Conservation (phyloP, 2,329 filamentous ascomycete genomes). For the Zasmidium cellare region DNA sequence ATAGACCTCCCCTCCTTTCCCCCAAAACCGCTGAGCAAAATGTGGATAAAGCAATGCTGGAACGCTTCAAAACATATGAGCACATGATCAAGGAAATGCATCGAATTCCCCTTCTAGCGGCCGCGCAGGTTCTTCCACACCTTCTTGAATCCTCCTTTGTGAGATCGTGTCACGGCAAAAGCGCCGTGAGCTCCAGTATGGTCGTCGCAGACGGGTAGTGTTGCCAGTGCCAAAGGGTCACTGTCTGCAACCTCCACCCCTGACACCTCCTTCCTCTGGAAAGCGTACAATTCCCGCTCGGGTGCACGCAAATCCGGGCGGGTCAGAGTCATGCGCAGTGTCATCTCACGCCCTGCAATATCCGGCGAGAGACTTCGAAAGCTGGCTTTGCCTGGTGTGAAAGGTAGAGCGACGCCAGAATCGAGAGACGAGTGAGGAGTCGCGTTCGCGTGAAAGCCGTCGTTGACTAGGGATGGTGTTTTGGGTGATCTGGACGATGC, state of each 20-base stretch:
- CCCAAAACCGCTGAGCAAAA: not conserved
- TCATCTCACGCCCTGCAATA: slow-evolving; percentile 72
- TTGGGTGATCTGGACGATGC: slow-evolving; percentile 4
- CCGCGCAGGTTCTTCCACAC: slow-evolving; percentile 27
- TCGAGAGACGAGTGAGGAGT: slow-evolving; percentile 37
- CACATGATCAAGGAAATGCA: not conserved
- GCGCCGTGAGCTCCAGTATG: slow-evolving; percentile 42
- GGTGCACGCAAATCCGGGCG: slow-evolving; percentile 78
- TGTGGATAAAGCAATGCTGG: slow-evolving; percentile 2
- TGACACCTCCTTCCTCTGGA: slow-evolving; percentile 25
- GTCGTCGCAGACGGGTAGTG: slow-evolving; percentile 45
- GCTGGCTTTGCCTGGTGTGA: slow-evolving; percentile 8
- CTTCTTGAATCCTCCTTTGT: slow-evolving; percentile 24
- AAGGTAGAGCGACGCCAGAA: slow-evolving; percentile 33
- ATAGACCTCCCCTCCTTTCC: not conserved
- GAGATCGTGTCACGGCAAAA: slow-evolving; percentile 38
- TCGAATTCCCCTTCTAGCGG: not conserved
- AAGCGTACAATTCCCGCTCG: slow-evolving; percentile 69
- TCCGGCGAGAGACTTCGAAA: slow-evolving; percentile 18
- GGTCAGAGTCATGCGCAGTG: slow-evolving; percentile 91
- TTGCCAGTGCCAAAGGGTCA: slow-evolving; percentile 57
- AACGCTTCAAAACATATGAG: slow-evolving; percentile 6
- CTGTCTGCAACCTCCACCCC: slow-evolving; percentile 29
- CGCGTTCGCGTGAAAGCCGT: not conserved
- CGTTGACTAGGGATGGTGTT: slow-evolving; percentile 14